These are phyloP conservation scores for Monosporascus sp. DNA, from an alignment of 2,329 filamentous ascomycete genomes.

Conservation along the genomic window DNA sequence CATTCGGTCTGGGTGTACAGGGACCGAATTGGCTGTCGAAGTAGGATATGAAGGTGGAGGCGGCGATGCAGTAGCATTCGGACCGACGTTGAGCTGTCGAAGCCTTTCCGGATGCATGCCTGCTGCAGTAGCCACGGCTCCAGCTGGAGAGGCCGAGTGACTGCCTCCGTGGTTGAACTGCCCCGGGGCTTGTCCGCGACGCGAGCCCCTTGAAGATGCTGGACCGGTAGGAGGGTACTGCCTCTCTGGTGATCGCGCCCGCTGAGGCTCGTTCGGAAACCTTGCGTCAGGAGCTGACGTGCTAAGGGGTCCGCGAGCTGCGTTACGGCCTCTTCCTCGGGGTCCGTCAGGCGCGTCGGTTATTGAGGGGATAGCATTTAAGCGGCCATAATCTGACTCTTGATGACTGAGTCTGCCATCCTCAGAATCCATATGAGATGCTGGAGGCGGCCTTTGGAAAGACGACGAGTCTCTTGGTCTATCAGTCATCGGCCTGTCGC, in stretches of 20 bases:
- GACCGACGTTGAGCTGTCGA: conserved; percentile 19
- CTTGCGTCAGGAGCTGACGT: conserved; percentile 38
- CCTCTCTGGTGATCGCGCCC: conserved; percentile 44
- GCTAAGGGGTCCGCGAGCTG: conserved; percentile 33
- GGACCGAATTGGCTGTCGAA: conserved; percentile 16
- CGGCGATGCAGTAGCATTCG: conserved; percentile 12
- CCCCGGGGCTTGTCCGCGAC: conserved; percentile 34
- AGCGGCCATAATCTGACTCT: conserved; percentile 59
- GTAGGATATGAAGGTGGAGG: conserved; percentile 18
- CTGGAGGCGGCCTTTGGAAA: conserved; percentile 32
- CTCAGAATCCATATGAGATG: conserved; percentile 41
- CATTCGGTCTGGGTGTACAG: conserved; percentile 38
- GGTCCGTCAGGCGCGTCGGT: conserved; percentile 50
- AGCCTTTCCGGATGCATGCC: conserved; percentile 28
- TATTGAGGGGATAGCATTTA: conserved; percentile 47
- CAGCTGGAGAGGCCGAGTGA: conserved; percentile 19
- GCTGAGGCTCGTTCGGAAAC: conserved; percentile 31
- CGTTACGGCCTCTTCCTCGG: conserved; percentile 43
- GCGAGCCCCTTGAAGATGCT: conserved; percentile 40
- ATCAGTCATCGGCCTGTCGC: conserved; percentile 35
- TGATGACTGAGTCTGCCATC: conserved; percentile 47
- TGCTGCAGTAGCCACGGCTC: conserved; percentile 14
- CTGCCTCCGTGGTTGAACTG: conserved; percentile 16
- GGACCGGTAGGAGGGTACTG: conserved; percentile 48
- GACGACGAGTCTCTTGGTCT: conserved; percentile 35